These are phyloP conservation scores for Knufia fluminis DNA, from an alignment of 2,329 filamentous ascomycete genomes.

Conservation along the genomic window DNA sequence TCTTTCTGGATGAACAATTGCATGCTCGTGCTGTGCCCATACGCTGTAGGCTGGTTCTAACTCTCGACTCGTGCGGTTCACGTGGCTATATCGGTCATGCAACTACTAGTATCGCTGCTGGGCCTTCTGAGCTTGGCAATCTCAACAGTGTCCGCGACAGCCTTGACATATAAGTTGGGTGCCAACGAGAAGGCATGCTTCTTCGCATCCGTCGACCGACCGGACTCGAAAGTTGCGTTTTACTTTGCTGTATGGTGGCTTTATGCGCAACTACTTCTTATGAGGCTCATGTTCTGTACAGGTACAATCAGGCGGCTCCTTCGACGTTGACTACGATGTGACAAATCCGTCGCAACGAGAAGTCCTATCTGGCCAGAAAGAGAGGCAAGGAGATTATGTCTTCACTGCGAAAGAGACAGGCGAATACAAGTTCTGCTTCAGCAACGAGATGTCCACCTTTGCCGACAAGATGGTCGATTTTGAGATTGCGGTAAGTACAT, in stretches of 20 bases:
- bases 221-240: conserved; percentile 84
- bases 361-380: conserved; percentile 79
- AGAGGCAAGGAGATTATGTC: conserved; percentile 92
- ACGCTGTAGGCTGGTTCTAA: not conserved
- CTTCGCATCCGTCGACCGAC: conserved; percentile 68
- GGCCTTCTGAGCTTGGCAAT: conserved; percentile 64
- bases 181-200: conserved; percentile 96
- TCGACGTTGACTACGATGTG: conserved; percentile 91
- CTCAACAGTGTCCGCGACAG: conserved; percentile 70
- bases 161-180: conserved; percentile 82
- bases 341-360: conserved; percentile 70
- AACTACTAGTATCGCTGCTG: conserved; percentile 50
- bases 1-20: too few relatives aligned
- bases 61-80: not conserved
- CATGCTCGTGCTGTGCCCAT: not conserved
- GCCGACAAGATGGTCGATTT: conserved; percentile 97
- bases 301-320: conserved; percentile 97
- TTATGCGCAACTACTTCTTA: too few relatives aligned
- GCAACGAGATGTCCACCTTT: conserved; percentile 97
- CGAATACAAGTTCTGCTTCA: conserved; percentile 96
- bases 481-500: conserved; percentile 70
- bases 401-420: conserved; percentile 83
- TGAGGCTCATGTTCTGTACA: conserved; percentile 30
- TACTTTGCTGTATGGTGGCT: conserved; percentile 78
- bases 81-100: conserved; percentile 44